Conservation (phyloP, 345 rosid genomes). For the Alliaria petiolata region DNA sequence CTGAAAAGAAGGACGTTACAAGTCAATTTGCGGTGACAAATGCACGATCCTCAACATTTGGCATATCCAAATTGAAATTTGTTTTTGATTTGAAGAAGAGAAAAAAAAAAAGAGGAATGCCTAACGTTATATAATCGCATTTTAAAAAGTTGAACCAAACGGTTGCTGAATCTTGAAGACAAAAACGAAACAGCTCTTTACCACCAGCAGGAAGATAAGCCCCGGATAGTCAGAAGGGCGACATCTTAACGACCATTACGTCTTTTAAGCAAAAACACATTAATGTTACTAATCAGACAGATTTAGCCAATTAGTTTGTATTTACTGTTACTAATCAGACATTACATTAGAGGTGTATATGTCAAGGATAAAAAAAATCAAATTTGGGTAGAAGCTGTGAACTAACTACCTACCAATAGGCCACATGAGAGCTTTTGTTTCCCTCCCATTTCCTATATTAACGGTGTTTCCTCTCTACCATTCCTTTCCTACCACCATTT, state of each 20-base stretch:
- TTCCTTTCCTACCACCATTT: not conserved
- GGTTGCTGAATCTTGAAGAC: slow-evolving; percentile 27
- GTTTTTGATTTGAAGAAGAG: too few species aligned
- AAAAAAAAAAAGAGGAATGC: not conserved
- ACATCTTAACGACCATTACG: slow-evolving; percentile 14
- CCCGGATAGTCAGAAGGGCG: not conserved
- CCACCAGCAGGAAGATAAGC: not conserved
- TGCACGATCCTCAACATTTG: not conserved
- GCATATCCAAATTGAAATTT: too few species aligned
- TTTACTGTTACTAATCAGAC: not conserved
- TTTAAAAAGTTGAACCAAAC: not conserved
- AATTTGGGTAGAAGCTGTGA: slow-evolving; percentile 25
- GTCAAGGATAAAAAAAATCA: not conserved
- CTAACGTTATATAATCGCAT: too few species aligned
- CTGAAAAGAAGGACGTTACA: too few species aligned
- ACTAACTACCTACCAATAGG: slow-evolving; percentile 40
- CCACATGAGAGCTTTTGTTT: slow-evolving; percentile 33
- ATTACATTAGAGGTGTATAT: not conserved
- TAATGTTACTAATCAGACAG: not conserved
- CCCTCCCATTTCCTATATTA: slow-evolving; percentile 29
- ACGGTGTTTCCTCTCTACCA: not conserved
- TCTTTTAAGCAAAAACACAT: not conserved
- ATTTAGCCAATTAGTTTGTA: not conserved
- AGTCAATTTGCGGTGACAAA: too few species aligned
- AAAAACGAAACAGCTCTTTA: not conserved